Conservation (phyloP, 108 stramenopile species). For the Cyclotella sp. region DNA sequence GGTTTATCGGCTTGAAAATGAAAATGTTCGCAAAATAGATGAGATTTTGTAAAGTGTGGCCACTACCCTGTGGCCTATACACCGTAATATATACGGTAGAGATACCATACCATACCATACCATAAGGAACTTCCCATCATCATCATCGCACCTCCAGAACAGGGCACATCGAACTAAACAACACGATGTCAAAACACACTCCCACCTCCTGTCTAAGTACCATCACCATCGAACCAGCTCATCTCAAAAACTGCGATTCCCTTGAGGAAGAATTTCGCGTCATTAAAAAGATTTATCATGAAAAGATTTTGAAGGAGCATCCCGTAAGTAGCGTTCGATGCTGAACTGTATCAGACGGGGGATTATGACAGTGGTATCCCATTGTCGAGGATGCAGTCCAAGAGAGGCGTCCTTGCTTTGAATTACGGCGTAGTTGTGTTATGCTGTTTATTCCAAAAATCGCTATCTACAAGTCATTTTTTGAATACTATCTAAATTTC, state of each 20-base stretch:
- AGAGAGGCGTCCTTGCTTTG: background rate
- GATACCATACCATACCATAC: too few relatives aligned
- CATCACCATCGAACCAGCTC: conserved; percentile 36
- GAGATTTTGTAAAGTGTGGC: too few relatives aligned
- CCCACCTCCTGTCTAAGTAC: conserved; percentile 11
- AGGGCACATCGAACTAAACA: background rate
- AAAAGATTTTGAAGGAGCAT: conserved; percentile 36
- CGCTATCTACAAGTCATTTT: too few relatives aligned
- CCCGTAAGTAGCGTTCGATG: conserved; percentile 43
- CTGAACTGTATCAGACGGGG: too few relatives aligned
- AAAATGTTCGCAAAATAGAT: too few relatives aligned
- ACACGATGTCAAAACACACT: conserved; percentile 24
- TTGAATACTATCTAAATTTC: too few relatives aligned
- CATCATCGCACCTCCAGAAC: too few relatives aligned
- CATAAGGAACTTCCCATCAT: too few relatives aligned
- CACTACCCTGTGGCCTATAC: too few relatives aligned
- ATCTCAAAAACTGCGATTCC: conserved; percentile 37
- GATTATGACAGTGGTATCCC: too few relatives aligned
- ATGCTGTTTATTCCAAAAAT: background rate
- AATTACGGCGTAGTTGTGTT: background rate
- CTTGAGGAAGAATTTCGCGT: conserved; percentile 49
- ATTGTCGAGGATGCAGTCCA: background rate
- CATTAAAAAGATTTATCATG: conserved; percentile 41
- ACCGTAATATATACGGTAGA: too few relatives aligned
- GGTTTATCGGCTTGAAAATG: too few relatives aligned